A percentile compares a stretch with the other conserved stretches of the same genome.
These are phyloP conservation scores for Psidium friedrichsthalianum DNA, from an alignment of 345 rosid genomes.

Conservation along the genomic window DNA sequence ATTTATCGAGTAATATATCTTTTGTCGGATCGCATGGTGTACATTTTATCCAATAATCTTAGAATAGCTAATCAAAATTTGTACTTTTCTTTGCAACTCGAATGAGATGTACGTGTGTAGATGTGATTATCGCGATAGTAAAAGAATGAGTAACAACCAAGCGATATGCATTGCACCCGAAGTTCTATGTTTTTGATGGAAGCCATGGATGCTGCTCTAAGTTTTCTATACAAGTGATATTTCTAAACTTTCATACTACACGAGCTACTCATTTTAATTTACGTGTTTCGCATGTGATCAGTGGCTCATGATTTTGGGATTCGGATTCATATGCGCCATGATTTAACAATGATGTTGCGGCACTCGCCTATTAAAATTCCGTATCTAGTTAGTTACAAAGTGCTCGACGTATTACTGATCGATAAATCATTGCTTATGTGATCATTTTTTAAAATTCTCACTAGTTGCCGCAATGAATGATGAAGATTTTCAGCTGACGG, in stretches of 20 bases:
- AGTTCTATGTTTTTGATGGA: no score
- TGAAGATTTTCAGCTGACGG: not conserved
- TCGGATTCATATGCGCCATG: not conserved
- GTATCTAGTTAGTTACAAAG: not conserved
- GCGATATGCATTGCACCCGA: not conserved
- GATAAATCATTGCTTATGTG: not conserved
- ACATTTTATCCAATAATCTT: not conserved
- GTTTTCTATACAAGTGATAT: no score
- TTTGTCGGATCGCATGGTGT: not conserved
- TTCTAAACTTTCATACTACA: no score
- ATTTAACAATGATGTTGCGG: not conserved
- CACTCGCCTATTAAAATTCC: not conserved
- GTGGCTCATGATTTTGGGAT: not conserved
- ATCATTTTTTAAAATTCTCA: not conserved
- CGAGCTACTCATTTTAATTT: no score
- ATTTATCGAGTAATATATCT: not conserved
- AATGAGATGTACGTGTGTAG: not conserved
- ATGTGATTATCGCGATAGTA: not conserved
- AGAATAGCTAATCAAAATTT: not conserved
- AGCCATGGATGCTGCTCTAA: not conserved
- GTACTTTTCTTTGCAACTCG: not conserved
- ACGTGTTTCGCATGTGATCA: fast-evolving
- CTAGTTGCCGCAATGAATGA: not conserved
- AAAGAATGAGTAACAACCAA: not conserved
- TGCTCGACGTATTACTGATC: not conserved